Percentiles rank a stretch among this genome's conserved stretches.
phyloP scores from a whole-genome alignment of 2,329 filamentous ascomycete genomes.

The Juglanconis juglandina region DNA sequence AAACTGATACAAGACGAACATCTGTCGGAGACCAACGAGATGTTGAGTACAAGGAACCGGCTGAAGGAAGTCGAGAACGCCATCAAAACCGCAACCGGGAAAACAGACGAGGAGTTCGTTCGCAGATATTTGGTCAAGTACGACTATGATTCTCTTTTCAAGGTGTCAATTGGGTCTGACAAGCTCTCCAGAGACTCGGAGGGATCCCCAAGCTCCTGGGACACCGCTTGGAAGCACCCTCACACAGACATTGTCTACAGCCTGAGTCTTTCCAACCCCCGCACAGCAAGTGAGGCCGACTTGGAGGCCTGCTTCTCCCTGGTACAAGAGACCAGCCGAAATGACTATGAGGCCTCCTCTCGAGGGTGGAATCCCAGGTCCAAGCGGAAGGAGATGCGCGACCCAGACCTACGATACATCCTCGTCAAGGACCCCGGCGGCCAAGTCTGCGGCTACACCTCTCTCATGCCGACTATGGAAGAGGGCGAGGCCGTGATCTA shows the following conservation, averaged over 20 bases:
- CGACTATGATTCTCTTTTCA: not conserved
- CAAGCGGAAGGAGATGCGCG: conserved; percentile 67
- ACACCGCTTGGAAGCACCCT: conserved; percentile 49
- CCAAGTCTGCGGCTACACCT: conserved; percentile 53
- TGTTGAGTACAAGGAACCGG: not conserved
- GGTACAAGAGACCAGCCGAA: conserved; percentile 60
- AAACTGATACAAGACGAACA: too few species aligned
- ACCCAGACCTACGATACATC: conserved; percentile 65
- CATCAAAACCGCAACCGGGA: conserved; percentile 1
- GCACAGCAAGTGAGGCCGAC: conserved; percentile 41
- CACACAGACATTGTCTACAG: conserved; percentile 36
- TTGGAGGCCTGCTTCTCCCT: conserved; percentile 52
- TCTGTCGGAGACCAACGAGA: not conserved
- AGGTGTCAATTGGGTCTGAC: not conserved
- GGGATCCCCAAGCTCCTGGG: conserved; percentile 25
- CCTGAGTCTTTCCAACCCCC: conserved; percentile 37
- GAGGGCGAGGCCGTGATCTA: conserved; percentile 65
- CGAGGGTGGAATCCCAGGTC: conserved; percentile 59
- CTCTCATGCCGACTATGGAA: conserved; percentile 71
- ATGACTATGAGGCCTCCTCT: conserved; percentile 61
- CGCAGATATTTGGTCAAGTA: conserved; percentile 8
- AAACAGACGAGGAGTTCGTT: conserved; percentile 10
- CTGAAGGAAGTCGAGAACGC: conserved; percentile 5
- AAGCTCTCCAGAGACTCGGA: not conserved
- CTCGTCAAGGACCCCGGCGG: conserved; percentile 44